phyloP scores from a whole-genome alignment of 1,284 basidiomycete genomes.

The Rhodotorula sp. region DNA sequence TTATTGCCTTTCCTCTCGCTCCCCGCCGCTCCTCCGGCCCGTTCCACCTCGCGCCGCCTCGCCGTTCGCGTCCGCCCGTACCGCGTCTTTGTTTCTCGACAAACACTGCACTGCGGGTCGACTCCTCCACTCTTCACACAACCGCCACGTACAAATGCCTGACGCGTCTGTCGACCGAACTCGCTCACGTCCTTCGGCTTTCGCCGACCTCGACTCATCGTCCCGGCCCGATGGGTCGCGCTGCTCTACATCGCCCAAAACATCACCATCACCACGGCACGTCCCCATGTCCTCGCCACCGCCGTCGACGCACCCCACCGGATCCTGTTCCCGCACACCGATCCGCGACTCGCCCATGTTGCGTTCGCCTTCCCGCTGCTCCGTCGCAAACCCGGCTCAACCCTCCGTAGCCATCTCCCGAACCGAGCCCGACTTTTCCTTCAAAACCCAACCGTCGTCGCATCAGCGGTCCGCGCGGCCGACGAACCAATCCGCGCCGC shows the following conservation, averaged over 20 bases:
- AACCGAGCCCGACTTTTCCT: constrained; percentile 40
- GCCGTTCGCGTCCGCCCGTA: neutral
- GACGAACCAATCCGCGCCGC: constrained; percentile 45
- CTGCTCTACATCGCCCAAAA: neutral
- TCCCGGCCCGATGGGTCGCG: neutral
- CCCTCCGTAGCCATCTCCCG: constrained; percentile 32
- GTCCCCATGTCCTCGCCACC: neutral
- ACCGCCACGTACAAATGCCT: neutral
- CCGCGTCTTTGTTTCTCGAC: neutral
- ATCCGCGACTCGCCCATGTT: constrained; percentile 2
- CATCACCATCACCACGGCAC: neutral
- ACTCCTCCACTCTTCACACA: neutral
- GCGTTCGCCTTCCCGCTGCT: neutral
- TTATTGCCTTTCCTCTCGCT: neutral
- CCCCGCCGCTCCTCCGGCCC: neutral
- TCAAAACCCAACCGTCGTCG: constrained; percentile 31
- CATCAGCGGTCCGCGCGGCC: constrained; percentile 16
- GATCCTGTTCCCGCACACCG: neutral
- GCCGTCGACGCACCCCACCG: neutral
- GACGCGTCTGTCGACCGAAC: neutral
- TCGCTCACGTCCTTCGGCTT: neutral
- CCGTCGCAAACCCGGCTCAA: neutral
- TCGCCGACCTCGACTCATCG: neutral
- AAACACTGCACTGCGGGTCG: neutral
- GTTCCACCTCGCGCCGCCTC: neutral